Evolutionary conservation across 345 rosid species (phyloP).

Genomic region (Salix suchowensis): DNA sequence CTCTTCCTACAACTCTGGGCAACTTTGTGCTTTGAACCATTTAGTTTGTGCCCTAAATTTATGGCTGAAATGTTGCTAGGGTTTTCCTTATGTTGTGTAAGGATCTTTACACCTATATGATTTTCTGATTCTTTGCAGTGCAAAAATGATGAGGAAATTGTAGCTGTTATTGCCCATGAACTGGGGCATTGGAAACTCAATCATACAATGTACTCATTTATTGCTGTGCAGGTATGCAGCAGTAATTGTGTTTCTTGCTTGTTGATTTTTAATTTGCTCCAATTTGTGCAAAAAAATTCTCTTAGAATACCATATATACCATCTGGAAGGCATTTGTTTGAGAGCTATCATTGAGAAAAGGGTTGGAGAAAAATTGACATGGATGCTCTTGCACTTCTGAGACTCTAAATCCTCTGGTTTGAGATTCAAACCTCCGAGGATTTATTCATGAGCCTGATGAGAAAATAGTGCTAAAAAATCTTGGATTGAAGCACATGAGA

Average conservation of each 20-base stretch:
- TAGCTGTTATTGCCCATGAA: slow-evolving; percentile 97
- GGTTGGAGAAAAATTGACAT: not conserved
- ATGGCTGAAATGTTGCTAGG: not conserved
- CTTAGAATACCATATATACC: not conserved
- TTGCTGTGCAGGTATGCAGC: slow-evolving; percentile 74
- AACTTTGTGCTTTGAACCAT: not conserved
- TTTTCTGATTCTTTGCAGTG: slow-evolving; percentile 49
- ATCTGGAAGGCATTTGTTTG: not conserved
- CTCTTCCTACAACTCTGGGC: not conserved
- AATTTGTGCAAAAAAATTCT: not conserved
- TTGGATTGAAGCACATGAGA: not conserved
- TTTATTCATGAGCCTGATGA: not conserved
- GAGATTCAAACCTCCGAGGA: not conserved
- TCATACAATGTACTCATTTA: slow-evolving; percentile 86
- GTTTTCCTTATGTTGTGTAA: slow-evolving; percentile 1
- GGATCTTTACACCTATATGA: not conserved
- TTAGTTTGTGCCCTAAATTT: not conserved
- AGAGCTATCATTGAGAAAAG: not conserved
- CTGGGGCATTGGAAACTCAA: slow-evolving; percentile 99
- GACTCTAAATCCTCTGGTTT: not conserved
- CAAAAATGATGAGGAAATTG: slow-evolving; percentile 85
- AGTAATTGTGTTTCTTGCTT: slow-evolving; percentile 6
- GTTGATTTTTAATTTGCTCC: not conserved
- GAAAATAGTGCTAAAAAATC: not conserved
- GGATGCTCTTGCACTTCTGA: not conserved